phyloP scores from a whole-genome alignment of 2,329 filamentous ascomycete genomes.

The Aciculosporium take region DNA sequence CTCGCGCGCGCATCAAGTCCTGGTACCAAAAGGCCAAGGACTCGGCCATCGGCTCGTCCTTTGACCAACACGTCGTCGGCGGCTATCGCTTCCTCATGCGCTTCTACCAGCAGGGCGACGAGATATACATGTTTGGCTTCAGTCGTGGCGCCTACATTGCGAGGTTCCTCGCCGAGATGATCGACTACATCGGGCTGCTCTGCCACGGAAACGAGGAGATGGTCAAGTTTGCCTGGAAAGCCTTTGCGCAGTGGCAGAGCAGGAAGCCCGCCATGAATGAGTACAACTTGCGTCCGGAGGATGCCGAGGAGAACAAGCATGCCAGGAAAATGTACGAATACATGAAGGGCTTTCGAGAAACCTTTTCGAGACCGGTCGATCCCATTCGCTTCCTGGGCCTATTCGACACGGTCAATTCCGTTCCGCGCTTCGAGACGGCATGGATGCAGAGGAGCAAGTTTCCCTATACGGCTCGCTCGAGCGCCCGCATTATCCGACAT shows the following conservation, averaged over 20 bases:
- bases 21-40: conserved; percentile 65
- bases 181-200: conserved; percentile 67
- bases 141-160: conserved; percentile 60
- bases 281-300: conserved; percentile 24
- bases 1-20: conserved; percentile 42
- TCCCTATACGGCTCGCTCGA: conserved; percentile 48
- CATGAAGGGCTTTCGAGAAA: conserved; percentile 69
- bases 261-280: conserved; percentile 32
- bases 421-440: conserved; percentile 58
- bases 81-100: conserved; percentile 71
- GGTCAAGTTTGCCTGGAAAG: conserved; percentile 73
- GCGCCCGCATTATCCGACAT: conserved; percentile 49
- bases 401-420: conserved; percentile 72
- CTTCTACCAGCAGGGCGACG: conserved; percentile 49
- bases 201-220: conserved; percentile 76
- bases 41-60: conserved; percentile 64
- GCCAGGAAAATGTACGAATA: conserved; percentile 51
- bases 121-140: conserved; percentile 63
- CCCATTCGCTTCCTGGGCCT: conserved; percentile 64
- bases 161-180: conserved; percentile 67
- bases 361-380: conserved; percentile 61
- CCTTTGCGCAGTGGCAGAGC: conserved; percentile 59
- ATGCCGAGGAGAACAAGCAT: conserved; percentile 15
- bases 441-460: conserved; percentile 73
- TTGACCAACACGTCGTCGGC: conserved; percentile 70